phyloP scores from a whole-genome alignment of 306 rosid genomes.

The Pterocarpus santalinus region DNA sequence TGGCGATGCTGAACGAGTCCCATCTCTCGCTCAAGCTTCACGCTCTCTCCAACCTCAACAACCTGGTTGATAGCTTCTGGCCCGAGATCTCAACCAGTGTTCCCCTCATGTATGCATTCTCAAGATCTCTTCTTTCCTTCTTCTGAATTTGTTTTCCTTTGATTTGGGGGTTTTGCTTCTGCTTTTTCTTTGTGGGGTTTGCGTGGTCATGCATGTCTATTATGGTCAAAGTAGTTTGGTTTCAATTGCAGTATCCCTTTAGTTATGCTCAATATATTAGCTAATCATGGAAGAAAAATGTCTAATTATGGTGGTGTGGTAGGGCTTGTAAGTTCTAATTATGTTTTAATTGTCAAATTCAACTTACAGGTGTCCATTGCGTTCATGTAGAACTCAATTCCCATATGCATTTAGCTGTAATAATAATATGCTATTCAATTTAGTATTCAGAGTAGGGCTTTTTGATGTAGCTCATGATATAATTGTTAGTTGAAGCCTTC shows the following conservation, averaged over 20 bases:
- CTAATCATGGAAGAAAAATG: background rate
- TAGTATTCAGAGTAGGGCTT: background rate
- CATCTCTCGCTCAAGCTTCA: constrained; percentile 87
- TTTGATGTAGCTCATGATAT: background rate
- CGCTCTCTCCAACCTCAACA: constrained; percentile 93
- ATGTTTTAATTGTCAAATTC: background rate
- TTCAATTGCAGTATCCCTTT: constrained; percentile 25
- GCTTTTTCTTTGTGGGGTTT: background rate
- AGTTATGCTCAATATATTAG: background rate
- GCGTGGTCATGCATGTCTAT: background rate
- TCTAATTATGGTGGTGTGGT: background rate
- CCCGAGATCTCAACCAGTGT: constrained; percentile 99
- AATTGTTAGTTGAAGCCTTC: constrained; percentile 8
- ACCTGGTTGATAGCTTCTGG: constrained; percentile 90
- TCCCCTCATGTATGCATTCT: constrained; percentile 74
- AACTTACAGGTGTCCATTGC: constrained; percentile 15
- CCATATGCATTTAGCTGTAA: background rate
- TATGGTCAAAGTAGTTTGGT: background rate
- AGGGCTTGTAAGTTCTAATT: constrained; percentile 1
- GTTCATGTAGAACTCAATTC: background rate
- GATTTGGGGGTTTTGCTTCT: constrained; percentile 40
- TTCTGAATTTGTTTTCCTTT: constrained; percentile 6
- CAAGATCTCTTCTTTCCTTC: background rate
- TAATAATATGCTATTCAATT: background rate
- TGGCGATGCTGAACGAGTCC: constrained; percentile 92